phyloP scores from a whole-genome alignment of 140 eudicot species.

The Flaveria floridana region DNA sequence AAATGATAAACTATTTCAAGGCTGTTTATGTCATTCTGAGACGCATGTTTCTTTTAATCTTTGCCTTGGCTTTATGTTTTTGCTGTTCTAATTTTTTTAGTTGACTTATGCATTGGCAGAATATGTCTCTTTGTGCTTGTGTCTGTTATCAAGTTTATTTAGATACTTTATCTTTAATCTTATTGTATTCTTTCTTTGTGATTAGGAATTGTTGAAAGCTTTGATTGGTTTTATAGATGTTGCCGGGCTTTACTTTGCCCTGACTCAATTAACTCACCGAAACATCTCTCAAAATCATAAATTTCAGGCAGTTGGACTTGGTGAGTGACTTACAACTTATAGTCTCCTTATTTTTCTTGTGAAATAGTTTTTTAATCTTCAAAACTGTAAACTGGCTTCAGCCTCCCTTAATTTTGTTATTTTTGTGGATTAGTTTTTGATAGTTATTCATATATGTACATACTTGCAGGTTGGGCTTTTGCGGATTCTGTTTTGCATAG shows the following conservation, averaged over 20 bases:
- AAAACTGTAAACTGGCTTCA: not conserved
- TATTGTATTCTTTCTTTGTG: slow-evolving; percentile 15
- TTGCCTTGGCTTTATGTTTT: not conserved
- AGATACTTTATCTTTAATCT: not conserved
- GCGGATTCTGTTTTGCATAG: slow-evolving; percentile 96
- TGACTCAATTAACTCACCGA: slow-evolving; percentile 93
- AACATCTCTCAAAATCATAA: slow-evolving; percentile 97
- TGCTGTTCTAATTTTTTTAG: not conserved
- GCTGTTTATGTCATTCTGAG: not conserved
- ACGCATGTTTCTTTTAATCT: not conserved
- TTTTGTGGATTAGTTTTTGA: not conserved
- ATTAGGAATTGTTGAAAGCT: slow-evolving; percentile 86
- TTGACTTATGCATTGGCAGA: not conserved
- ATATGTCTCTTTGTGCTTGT: slow-evolving; percentile 5
- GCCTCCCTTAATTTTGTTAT: not conserved
- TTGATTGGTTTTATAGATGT: slow-evolving; percentile 89
- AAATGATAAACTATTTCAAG: slow-evolving; percentile 12
- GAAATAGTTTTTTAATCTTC: not conserved
- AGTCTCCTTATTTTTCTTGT: not conserved
- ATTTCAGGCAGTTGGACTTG: slow-evolving; percentile 98
- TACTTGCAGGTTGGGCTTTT: slow-evolving; percentile 91
- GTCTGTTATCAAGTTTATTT: not conserved
- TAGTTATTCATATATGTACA: slow-evolving; percentile 1
- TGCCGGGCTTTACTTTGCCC: slow-evolving; percentile 93
- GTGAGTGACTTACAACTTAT: slow-evolving; percentile 45